phyloP scores from a whole-genome alignment of 2,329 filamentous ascomycete genomes.

The Neofusicoccum umdonicola region DNA sequence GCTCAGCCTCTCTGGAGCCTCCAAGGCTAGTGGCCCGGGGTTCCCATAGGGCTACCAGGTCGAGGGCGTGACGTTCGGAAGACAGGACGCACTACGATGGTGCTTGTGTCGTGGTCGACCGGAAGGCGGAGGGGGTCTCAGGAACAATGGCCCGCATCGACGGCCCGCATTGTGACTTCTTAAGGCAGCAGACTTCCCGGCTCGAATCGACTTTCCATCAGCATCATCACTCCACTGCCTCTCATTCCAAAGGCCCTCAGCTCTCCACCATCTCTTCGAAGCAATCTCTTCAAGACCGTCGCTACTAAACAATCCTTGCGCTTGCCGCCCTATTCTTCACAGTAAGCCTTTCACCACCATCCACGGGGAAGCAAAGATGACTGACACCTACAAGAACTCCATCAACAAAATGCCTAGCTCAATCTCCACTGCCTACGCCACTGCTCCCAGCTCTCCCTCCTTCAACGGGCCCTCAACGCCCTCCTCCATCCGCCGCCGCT shows the following conservation, averaged over 20 bases:
- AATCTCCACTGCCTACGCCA: constrained; percentile 15
- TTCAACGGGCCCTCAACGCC: neutral
- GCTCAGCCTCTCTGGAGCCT: neutral
- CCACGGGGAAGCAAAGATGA: neutral
- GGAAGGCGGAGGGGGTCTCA: neutral
- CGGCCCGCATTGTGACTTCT: neutral
- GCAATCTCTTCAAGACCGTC: neutral
- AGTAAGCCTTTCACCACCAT: neutral
- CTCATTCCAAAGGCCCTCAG: neutral
- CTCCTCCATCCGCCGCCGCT: constrained; percentile 4
- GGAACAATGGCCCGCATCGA: neutral
- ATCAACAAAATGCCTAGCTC: neutral
- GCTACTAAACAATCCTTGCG: neutral
- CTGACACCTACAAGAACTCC: neutral
- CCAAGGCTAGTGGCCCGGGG: neutral
- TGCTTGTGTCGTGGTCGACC: neutral
- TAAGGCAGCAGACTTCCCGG: neutral
- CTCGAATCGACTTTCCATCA: neutral
- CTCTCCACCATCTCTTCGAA: neutral
- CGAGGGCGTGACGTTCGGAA: neutral
- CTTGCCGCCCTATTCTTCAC: neutral
- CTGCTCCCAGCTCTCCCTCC: constrained; percentile 19
- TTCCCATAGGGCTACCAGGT: neutral
- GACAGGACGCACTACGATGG: neutral
- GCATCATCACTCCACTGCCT: neutral